These are phyloP conservation scores for Sordariomycetes sp. DNA, from an alignment of 2,329 filamentous ascomycete genomes.

Conservation along the genomic window DNA sequence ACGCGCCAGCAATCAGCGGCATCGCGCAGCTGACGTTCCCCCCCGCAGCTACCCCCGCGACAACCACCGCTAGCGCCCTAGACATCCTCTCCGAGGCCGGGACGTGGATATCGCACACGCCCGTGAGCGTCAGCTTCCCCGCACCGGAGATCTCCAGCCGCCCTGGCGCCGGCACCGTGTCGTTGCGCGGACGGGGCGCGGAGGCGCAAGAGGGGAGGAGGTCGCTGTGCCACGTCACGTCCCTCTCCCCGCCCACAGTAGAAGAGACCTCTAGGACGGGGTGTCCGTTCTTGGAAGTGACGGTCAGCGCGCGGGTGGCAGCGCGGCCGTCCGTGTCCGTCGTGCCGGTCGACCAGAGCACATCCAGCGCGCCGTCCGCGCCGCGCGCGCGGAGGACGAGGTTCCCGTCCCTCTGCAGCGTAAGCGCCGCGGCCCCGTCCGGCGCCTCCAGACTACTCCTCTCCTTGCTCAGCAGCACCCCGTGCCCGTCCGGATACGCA, in stretches of 20 bases:
- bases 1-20: conserved; percentile 2
- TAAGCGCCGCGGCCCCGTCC: conserved; percentile 5
- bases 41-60: conserved; percentile 8
- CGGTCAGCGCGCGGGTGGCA: neutral
- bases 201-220: conserved; percentile 1
- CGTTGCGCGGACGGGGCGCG: neutral
- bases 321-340: conserved; percentile 2
- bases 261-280: conserved; percentile 3
- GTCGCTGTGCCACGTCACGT: conserved; percentile 8
- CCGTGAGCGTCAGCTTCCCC: conserved; percentile 6
- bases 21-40: conserved; percentile 6
- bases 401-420: conserved; percentile 7
- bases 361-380: conserved; percentile 1
- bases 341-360: conserved; percentile 8
- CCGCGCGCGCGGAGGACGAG: conserved; percentile 6
- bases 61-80: conserved; percentile 8
- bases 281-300: conserved; percentile 2
- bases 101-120: conserved; percentile 7
- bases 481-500: conserved; percentile 3
- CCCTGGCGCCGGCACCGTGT: neutral
- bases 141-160: conserved; percentile 7
- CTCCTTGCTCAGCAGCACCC: conserved; percentile 5
- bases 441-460: conserved; percentile 5
- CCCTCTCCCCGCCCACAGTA: neutral
- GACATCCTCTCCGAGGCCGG: conserved; percentile 4